Conservation (phyloP, 2,329 filamentous ascomycete genomes). For the Parasarocladium wereldwijsianum region DNA sequence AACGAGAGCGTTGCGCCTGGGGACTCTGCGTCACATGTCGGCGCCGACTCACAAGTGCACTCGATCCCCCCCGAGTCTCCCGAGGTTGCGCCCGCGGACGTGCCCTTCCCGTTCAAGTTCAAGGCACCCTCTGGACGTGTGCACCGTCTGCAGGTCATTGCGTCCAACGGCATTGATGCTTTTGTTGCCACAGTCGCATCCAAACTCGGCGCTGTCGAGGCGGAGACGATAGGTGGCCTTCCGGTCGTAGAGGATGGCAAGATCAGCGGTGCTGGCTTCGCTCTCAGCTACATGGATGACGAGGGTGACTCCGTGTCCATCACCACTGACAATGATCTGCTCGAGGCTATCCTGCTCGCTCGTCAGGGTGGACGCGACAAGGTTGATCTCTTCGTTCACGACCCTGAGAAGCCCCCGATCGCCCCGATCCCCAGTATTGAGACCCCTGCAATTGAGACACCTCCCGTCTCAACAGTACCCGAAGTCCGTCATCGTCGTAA, state of each 20-base stretch:
- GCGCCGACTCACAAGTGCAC: conserved; percentile 60
- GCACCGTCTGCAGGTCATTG: conserved; percentile 75
- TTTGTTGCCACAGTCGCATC: conserved; percentile 63
- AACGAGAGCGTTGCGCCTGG: conserved; percentile 77
- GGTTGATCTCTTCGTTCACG: conserved; percentile 93
- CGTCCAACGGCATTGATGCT: conserved; percentile 64
- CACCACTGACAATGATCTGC: conserved; percentile 83
- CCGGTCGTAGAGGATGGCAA: conserved; percentile 68
- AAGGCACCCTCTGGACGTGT: conserved; percentile 92
- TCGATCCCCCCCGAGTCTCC: conserved; percentile 39
- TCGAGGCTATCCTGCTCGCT: conserved; percentile 78
- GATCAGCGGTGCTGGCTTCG: conserved; percentile 65
- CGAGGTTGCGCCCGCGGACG: conserved; percentile 49
- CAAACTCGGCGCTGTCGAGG: conserved; percentile 67
- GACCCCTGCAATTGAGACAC: conserved; percentile 26
- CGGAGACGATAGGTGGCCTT: conserved; percentile 68
- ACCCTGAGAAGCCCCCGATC: conserved; percentile 80
- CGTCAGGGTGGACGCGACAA: conserved; percentile 70
- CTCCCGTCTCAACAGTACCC: conserved; percentile 30
- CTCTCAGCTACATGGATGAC: conserved; percentile 89
- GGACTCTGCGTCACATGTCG: conserved; percentile 88
- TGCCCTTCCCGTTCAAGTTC: conserved; percentile 96
- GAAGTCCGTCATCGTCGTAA: conserved; percentile 35
- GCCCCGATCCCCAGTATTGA: conserved; percentile 34
- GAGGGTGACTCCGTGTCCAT: conserved; percentile 95